These are phyloP conservation scores for Veloboletus limbatus DNA, from an alignment of 1,284 basidiomycete species.

Conservation along the genomic window DNA sequence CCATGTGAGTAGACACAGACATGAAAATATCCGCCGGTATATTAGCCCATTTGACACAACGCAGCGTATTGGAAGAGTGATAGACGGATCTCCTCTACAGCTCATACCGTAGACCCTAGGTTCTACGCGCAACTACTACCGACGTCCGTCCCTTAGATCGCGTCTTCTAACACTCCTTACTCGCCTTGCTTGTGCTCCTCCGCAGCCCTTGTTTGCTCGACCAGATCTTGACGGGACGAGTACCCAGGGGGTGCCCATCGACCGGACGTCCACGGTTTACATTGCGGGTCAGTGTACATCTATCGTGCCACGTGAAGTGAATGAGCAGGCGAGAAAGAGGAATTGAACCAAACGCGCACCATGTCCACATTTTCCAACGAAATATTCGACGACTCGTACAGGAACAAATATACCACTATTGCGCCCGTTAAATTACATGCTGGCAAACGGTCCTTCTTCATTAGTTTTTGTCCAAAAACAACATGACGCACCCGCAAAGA, in stretches of 20 bases:
- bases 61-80: too few relatives aligned
- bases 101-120: too few relatives aligned
- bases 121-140: too few relatives aligned
- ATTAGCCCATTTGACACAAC: too few relatives aligned
- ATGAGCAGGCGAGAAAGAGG: too few relatives aligned
- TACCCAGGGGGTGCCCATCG: conserved; percentile 57
- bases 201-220: conserved; percentile 35
- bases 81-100: too few relatives aligned
- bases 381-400: conserved; percentile 73
- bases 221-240: conserved; percentile 40
- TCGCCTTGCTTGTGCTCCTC: conserved; percentile 26
- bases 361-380: conserved; percentile 69
- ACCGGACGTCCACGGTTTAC: conserved; percentile 67
- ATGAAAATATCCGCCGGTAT: too few relatives aligned
- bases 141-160: conserved; percentile 19
- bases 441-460: not conserved
- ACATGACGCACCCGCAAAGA: conserved; percentile 55
- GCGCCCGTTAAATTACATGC: conserved; percentile 60
- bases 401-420: conserved; percentile 70
- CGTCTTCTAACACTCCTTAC: conserved; percentile 4
- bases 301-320: conserved; percentile 21
- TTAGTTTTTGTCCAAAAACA: not conserved
- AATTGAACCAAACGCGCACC: conserved; percentile 33
- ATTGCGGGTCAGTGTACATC: conserved; percentile 72
- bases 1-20: too few relatives aligned